A percentile compares a stretch with the other conserved stretches of the same genome.
These are phyloP conservation scores for Umbelopsis sp. DNA, from an alignment of 192 early-diverging fungal genomes.

Conservation along the genomic window DNA sequence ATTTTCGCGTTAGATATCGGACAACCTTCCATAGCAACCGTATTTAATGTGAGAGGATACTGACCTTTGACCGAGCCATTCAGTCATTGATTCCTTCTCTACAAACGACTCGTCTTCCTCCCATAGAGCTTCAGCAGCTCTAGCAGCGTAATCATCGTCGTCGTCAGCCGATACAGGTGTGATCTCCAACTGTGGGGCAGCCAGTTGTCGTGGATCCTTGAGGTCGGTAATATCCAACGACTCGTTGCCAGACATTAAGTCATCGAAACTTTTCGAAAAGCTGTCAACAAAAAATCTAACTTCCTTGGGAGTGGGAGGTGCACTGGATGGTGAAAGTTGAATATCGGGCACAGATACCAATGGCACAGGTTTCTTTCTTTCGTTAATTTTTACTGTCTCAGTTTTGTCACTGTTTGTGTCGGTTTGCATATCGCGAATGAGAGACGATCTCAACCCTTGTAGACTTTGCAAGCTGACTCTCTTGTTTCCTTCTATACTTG, in stretches of 20 bases:
- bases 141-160: constrained; percentile 20
- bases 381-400: background rate
- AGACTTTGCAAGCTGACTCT: constrained; percentile 14
- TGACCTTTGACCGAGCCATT: constrained; percentile 49
- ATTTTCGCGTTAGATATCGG: too few species aligned
- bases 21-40: too few species aligned
- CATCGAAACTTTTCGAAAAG: constrained; percentile 9
- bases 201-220: background rate
- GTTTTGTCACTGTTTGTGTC: background rate
- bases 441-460: background rate
- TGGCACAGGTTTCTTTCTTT: background rate
- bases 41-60: background rate
- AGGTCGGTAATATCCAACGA: background rate
- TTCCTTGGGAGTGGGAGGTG: background rate
- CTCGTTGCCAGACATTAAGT: background rate
- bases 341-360: background rate
- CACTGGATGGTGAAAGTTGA: background rate
- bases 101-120: constrained; percentile 50
- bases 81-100: constrained; percentile 44
- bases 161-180: background rate
- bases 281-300: background rate
- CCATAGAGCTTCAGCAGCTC: constrained; percentile 28
- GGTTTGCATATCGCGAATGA: constrained; percentile 10
- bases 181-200: background rate
- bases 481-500: constrained; percentile 15